phyloP scores from a whole-genome alignment of 805 yeast genomes.

The Wickerhamia fluorescens region DNA sequence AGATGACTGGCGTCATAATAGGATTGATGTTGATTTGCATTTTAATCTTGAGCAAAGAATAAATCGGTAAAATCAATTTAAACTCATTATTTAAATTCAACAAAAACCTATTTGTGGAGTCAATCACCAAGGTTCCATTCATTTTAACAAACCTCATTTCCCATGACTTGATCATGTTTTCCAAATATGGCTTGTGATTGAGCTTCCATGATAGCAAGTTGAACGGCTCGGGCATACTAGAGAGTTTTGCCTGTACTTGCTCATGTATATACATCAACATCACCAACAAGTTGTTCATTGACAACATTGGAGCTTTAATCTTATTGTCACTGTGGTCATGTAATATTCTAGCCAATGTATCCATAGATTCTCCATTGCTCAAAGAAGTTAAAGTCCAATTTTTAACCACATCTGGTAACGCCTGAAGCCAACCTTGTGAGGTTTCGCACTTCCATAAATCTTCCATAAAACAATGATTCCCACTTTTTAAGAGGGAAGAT shows the following conservation, averaged over 20 bases:
- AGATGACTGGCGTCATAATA: conserved; percentile 52
- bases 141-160: conserved; percentile 54
- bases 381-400: conserved; percentile 49
- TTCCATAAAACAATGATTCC: conserved; percentile 57
- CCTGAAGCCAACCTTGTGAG: conserved; percentile 44
- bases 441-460: conserved; percentile 51
- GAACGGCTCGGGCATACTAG: conserved; percentile 24
- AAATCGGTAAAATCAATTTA: conserved; percentile 60
- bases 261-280: conserved; percentile 64
- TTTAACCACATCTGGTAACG: conserved; percentile 6
- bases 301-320: conserved; percentile 19
- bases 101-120: conserved; percentile 41
- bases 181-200: conserved; percentile 52
- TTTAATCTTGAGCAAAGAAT: conserved; percentile 60
- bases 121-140: conserved; percentile 55
- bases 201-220: conserved; percentile 61
- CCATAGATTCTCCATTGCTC: conserved; percentile 48
- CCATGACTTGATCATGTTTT: conserved; percentile 57
- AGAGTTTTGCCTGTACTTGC: conserved; percentile 47
- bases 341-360: conserved; percentile 40
- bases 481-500: conserved; percentile 47
- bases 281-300: conserved; percentile 46
- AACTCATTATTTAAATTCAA: conserved; percentile 49
- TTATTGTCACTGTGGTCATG: conserved; percentile 20
- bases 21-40: conserved; percentile 57